These are phyloP conservation scores for Basidiobolus meristosporus DNA, from an alignment of 371 early-diverging fungal genomes.

Conservation along the genomic window DNA sequence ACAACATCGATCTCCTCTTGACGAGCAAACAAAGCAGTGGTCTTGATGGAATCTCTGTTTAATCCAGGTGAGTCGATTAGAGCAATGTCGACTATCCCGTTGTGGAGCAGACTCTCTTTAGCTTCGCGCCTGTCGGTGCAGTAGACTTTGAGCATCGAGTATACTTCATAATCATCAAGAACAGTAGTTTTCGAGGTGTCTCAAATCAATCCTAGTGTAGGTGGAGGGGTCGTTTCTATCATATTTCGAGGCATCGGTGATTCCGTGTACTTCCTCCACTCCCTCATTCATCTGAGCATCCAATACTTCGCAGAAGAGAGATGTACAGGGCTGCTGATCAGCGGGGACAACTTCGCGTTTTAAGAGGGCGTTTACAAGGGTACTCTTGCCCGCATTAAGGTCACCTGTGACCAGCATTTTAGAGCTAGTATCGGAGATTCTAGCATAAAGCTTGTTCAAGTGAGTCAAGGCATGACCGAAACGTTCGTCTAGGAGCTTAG, in stretches of 20 bases:
- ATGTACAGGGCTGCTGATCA: conserved; percentile 95
- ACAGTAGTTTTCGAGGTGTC: conserved; percentile 29
- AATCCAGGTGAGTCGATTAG: conserved; percentile 97
- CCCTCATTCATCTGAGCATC: conserved; percentile 68
- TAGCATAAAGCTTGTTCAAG: conserved; percentile 52
- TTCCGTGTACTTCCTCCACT: conserved; percentile 79
- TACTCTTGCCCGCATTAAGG: conserved; percentile 90
- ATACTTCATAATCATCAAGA: conserved; percentile 38
- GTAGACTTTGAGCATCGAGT: conserved; percentile 79
- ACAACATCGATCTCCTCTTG: conserved; percentile 97
- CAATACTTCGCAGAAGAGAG: conserved; percentile 82
- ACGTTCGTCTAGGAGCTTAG: conserved; percentile 42
- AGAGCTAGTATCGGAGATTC: conserved; percentile 78
- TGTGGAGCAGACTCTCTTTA: conserved; percentile 62
- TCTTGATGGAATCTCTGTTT: conserved; percentile 91
- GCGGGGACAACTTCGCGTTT: conserved; percentile 71
- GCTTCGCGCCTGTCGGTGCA: conserved; percentile 35
- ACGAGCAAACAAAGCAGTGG: conserved; percentile 85
- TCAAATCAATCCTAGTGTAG: conserved; percentile 41
- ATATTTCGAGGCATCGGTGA: conserved; percentile 40
- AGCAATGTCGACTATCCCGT: conserved; percentile 84
- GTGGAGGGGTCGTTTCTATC: conserved; percentile 46
- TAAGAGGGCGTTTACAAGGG: conserved; percentile 89
- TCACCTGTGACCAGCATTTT: conserved; percentile 94
- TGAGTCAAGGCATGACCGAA: conserved; percentile 44